Evolutionary conservation across 495 filamentous ascomycete genomes (phyloP), one percentile per base, ranked within the genome.

Genomic region (Polyplosphaeria fusca): DNA sequence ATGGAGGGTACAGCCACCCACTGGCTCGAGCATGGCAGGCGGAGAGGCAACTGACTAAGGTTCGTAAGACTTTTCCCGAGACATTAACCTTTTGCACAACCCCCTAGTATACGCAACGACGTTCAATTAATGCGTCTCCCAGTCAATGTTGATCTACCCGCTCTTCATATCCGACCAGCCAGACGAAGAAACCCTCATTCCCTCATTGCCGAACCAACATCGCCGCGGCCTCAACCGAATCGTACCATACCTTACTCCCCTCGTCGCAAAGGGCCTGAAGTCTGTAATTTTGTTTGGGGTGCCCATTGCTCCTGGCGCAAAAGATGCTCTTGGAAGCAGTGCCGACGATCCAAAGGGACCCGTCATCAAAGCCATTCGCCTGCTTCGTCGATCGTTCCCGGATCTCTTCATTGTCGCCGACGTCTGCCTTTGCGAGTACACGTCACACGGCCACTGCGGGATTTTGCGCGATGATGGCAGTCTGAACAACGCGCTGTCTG

Each of bases 111-210:
- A 23, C 19, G 32, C 47, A 3, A 32, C 45, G 2, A 48, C 22
- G n/a, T n/a, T n/a, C n/a, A n/a, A n/a, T n/a, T n/a, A n/a, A n/a
- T n/a, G n/a, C n/a, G 11, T 24, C 18, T n/a, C 51, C 2, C 61
- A 95, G 92, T 91, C 91, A 27, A 97, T 97, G 92, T 82, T 98
- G 62, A 95, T 98, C 47, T 96, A 94, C 71, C 93, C 93, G 2
- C 80, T 98, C 39, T 98, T 98, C 75, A 86, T 98, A 61, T 93
- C 93, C 54, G 93, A 97, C 72, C 82, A 87, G 51, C 86, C 89
- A 14, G 87, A 98, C 65, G 92, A 97, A 74, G 89, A 95, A 73
- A 88, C 84, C 3, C 80, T 87, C 9, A 92, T 98, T 43, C 84
- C 91, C 37, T 95, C 90, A 35, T 80, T 98, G 2, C 93, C 93